Evolutionary conservation across 1,284 basidiomycete genomes (phyloP), one percentile per base, ranked within the genome.

Genomic region (Chiua sp.): DNA sequence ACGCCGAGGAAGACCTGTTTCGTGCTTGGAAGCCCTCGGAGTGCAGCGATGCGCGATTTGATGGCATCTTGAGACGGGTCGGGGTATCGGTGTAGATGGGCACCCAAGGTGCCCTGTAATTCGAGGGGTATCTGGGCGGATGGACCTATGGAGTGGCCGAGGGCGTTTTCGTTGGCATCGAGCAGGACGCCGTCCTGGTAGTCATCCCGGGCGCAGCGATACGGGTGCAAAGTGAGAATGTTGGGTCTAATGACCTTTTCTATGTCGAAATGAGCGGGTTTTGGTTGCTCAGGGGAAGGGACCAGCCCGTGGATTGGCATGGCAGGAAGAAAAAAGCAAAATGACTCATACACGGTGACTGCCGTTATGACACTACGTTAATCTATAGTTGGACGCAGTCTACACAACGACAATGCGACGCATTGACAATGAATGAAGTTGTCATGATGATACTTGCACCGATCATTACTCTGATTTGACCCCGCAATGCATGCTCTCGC

Each of bases 151-250:
- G 93, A 90, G 72, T 94, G 93, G 0, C 97, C 97, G 49, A 97
- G 82, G 1, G 95, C 86, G 74, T 99, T 98, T 80, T 99, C 97
- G 77, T 98, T 99, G 35, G 98, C 98, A 70, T 99, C 98, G 37
- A 99, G 86, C n/a, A 99, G 86, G 67, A 98, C 91, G 30, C 96
- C 96, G 2, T 86, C 82, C 51, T 91, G 88, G 78, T 98, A 99
- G 80, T 99, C 97, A 72, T 99, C 98, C 56, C 97, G 83, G 2
- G 98, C 98, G 70, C 95, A 98, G 35, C 96, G 89, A 78, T 99
- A 99, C 0, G 98, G 98, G 61, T 91, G 87, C 22, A 99, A 81
- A 3, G 93, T 79, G 57, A 98, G 90, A 69, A 99, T 98, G 74
- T 99, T 99, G 20, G 93, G 92, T 32, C 97, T 86, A 68, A 98